Evolutionary conservation across 495 filamentous ascomycete genomes (phyloP), one percentile per base, ranked within the genome.

Genomic region (Annulohypoxylon bovei): DNA sequence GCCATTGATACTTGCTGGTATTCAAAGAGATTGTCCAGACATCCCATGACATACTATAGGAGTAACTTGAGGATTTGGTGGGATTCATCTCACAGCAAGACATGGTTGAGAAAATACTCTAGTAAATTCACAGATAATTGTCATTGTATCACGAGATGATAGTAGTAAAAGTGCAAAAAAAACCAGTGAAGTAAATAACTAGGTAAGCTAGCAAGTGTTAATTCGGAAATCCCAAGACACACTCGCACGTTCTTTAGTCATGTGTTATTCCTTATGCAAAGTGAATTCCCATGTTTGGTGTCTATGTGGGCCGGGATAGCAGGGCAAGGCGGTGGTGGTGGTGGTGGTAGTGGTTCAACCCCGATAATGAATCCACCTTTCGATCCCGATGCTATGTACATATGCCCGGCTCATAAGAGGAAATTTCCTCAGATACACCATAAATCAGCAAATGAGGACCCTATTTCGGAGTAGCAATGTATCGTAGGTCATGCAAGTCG

Each of bases 331-430:
- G 40, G 32, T 30, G n/a, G n/a, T n/a, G n/a, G n/a, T n/a, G n/a
- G n/a, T n/a, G n/a, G n/a, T n/a, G n/a, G n/a, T n/a, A n/a, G n/a
- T n/a, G n/a, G 42, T 37, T 18, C 62, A 30, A 35, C 39, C 12
- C 18, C 14, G 16, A 58, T 16, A 39, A 47, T 16, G 42, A 61
- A 44, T 53, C 30, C 42, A 53, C 20, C 35, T 50, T 27, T 35
- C 61, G 25, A 35, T 37, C 25, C n/a, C 44, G 22, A 40, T 60
- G 64, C 11, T 32, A 57, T 28, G 16, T 30, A 37, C 42, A 39
- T 39, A 27, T 42, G 20, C 11, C n/a, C 42, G 40, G 33, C 47
- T 30, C 25, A 37, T 37, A 23, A 54, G 47, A 18, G 12, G 14
- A 37, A 52, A 22, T 30, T 5, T 22, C 32, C n/a, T 52, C 35